These are phyloP conservation scores for Wallacemonas sp. DNA, from an alignment of 208 protist genomes.

Conservation along the genomic window DNA sequence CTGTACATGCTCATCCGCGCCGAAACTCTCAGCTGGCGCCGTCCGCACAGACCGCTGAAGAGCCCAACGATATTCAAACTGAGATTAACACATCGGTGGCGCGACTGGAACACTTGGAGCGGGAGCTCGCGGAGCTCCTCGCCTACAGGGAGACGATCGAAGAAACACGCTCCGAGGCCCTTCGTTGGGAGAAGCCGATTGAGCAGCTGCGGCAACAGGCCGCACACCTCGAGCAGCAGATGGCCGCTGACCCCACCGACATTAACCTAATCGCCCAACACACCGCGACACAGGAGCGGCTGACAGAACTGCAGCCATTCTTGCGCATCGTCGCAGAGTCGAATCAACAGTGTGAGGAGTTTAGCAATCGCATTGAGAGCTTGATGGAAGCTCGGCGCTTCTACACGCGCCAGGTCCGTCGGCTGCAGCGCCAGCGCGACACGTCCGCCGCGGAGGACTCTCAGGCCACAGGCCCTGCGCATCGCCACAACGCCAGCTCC, in stretches of 20 bases:
- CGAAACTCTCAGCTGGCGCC: not conserved
- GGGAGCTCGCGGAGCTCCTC: conserved; percentile 58
- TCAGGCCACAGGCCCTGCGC: not conserved
- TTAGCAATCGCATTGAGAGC: conserved; percentile 73
- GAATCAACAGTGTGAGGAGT: conserved; percentile 55
- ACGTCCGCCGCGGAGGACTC: not conserved
- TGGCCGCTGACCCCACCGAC: conserved; percentile 15
- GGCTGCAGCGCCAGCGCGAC: conserved; percentile 40
- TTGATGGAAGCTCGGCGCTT: conserved; percentile 62
- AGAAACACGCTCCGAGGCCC: conserved; percentile 29
- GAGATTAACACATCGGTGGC: conserved; percentile 53
- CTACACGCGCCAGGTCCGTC: conserved; percentile 59
- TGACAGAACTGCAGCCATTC: conserved; percentile 49
- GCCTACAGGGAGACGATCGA: conserved; percentile 40
- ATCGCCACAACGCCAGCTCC: not conserved
- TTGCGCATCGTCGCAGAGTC: conserved; percentile 49
- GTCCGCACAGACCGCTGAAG: not conserved
- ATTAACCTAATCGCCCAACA: conserved; percentile 27
- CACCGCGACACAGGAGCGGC: conserved; percentile 28
- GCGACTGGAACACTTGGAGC: conserved; percentile 48
- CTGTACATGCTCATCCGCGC: not conserved
- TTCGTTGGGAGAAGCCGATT: conserved; percentile 43
- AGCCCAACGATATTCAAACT: conserved; percentile 19
- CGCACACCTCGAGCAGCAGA: conserved; percentile 26
- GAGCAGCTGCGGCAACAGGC: conserved; percentile 47